Percentiles rank a stretch among this genome's conserved stretches.
Evolutionary conservation across 495 filamentous ascomycete species (phyloP).

Genomic region (Pseudevernia furfuracea): DNA sequence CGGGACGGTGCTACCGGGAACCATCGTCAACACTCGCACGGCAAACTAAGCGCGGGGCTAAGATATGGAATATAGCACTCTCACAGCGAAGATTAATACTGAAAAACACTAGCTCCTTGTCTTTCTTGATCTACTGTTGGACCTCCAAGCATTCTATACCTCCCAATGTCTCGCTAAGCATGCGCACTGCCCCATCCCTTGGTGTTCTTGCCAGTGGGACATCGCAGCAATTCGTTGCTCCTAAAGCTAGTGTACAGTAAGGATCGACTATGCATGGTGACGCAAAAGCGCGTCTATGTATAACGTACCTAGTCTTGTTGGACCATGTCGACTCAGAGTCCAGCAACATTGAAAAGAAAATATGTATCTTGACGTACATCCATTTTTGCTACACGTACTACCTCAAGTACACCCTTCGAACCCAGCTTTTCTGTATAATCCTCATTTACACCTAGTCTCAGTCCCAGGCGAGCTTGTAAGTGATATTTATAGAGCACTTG

Average conservation of each 20-base stretch:
- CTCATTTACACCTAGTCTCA: no score
- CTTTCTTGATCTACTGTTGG: background rate
- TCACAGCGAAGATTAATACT: background rate
- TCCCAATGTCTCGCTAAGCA: background rate
- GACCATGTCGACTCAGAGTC: background rate
- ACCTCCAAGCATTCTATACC: background rate
- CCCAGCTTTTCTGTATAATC: no score
- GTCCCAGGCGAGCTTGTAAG: no score
- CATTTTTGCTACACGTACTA: no score
- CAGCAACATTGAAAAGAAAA: background rate
- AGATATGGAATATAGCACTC: background rate
- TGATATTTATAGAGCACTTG: no score
- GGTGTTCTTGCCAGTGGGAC: background rate
- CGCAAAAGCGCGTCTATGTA: background rate
- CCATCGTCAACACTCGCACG: no score
- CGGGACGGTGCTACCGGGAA: background rate
- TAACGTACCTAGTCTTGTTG: background rate
- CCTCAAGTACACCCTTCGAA: no score
- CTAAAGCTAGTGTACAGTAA: background rate
- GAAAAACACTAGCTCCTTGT: background rate
- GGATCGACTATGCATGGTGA: background rate
- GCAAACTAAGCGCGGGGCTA: no score
- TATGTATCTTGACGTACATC: no score
- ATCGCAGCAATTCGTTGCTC: no score
- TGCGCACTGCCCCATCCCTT: background rate